These are phyloP conservation scores for Tanozyma kutaoensis DNA, from an alignment of 805 yeast genomes.

Conservation along the genomic window DNA sequence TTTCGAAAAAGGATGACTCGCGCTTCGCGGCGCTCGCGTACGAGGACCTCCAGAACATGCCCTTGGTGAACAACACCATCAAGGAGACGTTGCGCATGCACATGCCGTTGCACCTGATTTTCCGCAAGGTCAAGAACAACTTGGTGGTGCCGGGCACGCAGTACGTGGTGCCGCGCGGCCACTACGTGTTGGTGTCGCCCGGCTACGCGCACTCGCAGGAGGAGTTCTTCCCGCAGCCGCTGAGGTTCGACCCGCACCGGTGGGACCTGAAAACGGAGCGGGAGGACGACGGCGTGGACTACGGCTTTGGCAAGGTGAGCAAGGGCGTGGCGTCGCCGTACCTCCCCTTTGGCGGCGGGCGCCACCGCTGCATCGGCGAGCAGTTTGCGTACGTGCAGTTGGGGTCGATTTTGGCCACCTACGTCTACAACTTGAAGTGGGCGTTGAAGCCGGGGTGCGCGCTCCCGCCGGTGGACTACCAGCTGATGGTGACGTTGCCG, in stretches of 20 bases:
- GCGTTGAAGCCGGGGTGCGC: constrained; percentile 18
- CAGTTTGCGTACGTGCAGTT: constrained; percentile 93
- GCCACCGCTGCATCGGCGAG: constrained; percentile 99
- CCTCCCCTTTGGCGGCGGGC: constrained; percentile 97
- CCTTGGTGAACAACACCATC: constrained; percentile 68
- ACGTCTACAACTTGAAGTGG: constrained; percentile 71
- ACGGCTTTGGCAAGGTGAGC: constrained; percentile 93
- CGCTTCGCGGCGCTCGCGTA: constrained; percentile 48
- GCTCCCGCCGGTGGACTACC: constrained; percentile 62
- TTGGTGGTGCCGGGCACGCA: constrained; percentile 67
- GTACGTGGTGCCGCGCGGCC: constrained; percentile 79
- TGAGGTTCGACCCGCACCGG: constrained; percentile 69
- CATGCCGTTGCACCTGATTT: constrained; percentile 90
- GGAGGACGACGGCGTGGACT: constrained; percentile 47
- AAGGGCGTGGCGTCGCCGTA: constrained; percentile 95
- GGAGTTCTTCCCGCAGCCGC: constrained; percentile 67
- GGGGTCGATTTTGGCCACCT: constrained; percentile 69
- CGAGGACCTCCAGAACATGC: constrained; percentile 73
- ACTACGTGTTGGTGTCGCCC: constrained; percentile 84
- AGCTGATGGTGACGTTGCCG: constrained; percentile 91
- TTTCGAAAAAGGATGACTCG: constrained; percentile 25
- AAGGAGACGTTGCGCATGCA: constrained; percentile 94
- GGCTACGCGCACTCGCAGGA: constrained; percentile 79
- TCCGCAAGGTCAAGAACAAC: constrained; percentile 77
- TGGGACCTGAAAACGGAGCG: constrained; percentile 40